phyloP scores from a whole-genome alignment of 2,329 filamentous ascomycete species.

The Botrytis byssoidea region DNA sequence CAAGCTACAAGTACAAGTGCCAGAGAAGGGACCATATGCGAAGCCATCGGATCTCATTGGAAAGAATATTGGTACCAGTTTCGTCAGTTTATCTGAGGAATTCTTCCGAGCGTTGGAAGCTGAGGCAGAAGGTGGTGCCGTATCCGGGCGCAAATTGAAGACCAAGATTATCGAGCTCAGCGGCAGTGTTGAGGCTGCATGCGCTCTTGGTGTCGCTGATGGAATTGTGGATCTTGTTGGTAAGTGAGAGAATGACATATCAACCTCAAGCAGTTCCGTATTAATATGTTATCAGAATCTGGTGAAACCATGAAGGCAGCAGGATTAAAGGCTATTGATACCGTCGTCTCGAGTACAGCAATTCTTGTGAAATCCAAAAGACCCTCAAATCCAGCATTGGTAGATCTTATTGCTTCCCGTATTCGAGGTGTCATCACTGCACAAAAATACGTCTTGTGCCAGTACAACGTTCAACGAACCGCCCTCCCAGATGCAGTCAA shows the following conservation, averaged over 20 bases:
- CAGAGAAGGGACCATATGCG: slow-evolving; percentile 72
- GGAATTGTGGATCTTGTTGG: slow-evolving; percentile 97
- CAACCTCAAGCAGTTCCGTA: not conserved
- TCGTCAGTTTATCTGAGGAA: slow-evolving; percentile 76
- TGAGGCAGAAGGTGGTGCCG: slow-evolving; percentile 41
- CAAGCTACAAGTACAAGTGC: slow-evolving; percentile 95
- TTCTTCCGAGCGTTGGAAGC: slow-evolving; percentile 82
- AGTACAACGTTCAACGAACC: slow-evolving; percentile 84
- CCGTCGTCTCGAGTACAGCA: slow-evolving; percentile 82
- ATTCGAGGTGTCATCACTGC: slow-evolving; percentile 94
- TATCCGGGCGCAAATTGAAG: slow-evolving; percentile 55
- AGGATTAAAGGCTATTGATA: slow-evolving; percentile 90
- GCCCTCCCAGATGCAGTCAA: slow-evolving; percentile 65
- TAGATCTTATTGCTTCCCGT: slow-evolving; percentile 80
- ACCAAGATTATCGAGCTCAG: slow-evolving; percentile 94
- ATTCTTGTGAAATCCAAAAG: slow-evolving; percentile 89
- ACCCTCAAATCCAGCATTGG: slow-evolving; percentile 74
- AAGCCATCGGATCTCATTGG: slow-evolving; percentile 78
- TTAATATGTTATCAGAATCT: slow-evolving; percentile 63
- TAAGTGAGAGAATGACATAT: slow-evolving; percentile 46
- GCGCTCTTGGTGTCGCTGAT: slow-evolving; percentile 90
- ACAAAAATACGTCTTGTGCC: slow-evolving; percentile 89
- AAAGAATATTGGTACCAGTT: slow-evolving; percentile 93
- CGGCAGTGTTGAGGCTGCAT: slow-evolving; percentile 95
- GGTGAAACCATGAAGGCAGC: slow-evolving; percentile 98